Evolutionary conservation across 108 stramenopile species (phyloP).

Genomic region (Hondaea fermentalgiana): DNA sequence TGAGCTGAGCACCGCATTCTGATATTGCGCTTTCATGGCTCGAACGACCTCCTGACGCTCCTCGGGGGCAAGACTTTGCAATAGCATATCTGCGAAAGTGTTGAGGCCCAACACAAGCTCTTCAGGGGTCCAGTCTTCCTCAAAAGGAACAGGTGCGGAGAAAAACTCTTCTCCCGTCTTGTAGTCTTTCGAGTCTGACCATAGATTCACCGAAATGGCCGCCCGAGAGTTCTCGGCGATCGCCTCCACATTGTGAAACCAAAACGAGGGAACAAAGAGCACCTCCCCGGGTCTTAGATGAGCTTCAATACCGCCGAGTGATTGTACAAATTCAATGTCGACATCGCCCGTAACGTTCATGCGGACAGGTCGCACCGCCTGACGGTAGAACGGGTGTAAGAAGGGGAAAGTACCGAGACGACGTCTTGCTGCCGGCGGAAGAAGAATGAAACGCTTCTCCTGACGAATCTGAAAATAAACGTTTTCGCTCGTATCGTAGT

Average conservation of each 20-base stretch:
- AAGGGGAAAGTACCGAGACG: neutral
- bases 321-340: neutral
- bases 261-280: neutral
- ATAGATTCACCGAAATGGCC: neutral
- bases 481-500: neutral
- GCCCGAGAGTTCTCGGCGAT: neutral
- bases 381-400: neutral
- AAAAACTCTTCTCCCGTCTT: neutral
- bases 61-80: neutral
- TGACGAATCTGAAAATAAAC: neutral
- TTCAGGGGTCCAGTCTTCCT: neutral
- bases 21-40: neutral
- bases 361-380: neutral
- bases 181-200: neutral
- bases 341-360: neutral
- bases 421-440: neutral
- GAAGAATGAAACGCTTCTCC: neutral
- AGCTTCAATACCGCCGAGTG: neutral
- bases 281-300: neutral
- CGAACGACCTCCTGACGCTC: neutral
- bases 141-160: neutral
- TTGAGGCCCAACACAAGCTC: neutral
- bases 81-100: neutral
- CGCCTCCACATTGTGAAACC: conserved; percentile 3
- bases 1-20: neutral